These are phyloP conservation scores for Anthracocystis panici-leucophaei DNA, from an alignment of 1,284 basidiomycete species.

Conservation along the genomic window DNA sequence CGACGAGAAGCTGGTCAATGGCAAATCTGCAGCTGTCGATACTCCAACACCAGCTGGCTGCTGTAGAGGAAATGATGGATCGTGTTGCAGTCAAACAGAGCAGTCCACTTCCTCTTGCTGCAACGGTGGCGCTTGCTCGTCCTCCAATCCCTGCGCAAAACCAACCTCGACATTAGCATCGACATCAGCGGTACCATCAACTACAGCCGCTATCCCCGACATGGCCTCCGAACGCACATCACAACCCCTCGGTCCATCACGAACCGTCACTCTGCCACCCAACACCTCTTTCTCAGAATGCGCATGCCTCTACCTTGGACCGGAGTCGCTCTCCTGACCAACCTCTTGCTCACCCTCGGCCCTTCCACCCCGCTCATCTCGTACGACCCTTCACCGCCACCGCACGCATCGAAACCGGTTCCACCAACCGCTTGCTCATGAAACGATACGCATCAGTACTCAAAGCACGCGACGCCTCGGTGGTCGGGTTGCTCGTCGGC, in stretches of 20 bases:
- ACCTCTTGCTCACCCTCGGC: slow-evolving; percentile 75
- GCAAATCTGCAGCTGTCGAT: slow-evolving; percentile 10
- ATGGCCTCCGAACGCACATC: slow-evolving; percentile 56
- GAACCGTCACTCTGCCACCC: slow-evolving; percentile 27
- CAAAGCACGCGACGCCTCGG: slow-evolving; percentile 89
- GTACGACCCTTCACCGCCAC: slow-evolving; percentile 77
- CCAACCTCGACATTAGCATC: slow-evolving; percentile 44
- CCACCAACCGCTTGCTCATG: slow-evolving; percentile 85
- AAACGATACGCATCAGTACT: slow-evolving; percentile 88
- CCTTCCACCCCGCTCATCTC: slow-evolving; percentile 73
- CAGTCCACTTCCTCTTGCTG: slow-evolving; percentile 15
- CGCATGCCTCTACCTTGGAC: slow-evolving; percentile 83
- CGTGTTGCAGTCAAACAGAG: slow-evolving; percentile 2
- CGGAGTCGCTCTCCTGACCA: slow-evolving; percentile 85
- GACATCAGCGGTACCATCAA: slow-evolving; percentile 53
- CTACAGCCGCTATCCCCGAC: slow-evolving; percentile 25
- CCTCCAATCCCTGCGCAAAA: slow-evolving; percentile 8
- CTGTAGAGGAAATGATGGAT: neutral
- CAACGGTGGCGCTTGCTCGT: slow-evolving; percentile 11
- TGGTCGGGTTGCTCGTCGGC: slow-evolving; percentile 94
- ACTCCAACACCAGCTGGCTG: slow-evolving; percentile 1
- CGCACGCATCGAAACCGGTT: slow-evolving; percentile 74
- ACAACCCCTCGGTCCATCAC: slow-evolving; percentile 51
- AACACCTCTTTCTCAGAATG: slow-evolving; percentile 37
- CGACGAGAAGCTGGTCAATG: slow-evolving; percentile 44